Evolutionary conservation across 2,329 filamentous ascomycete genomes (phyloP), one percentile per base, ranked within the genome.

Genomic region (Colletotrichum tofieldiae): DNA sequence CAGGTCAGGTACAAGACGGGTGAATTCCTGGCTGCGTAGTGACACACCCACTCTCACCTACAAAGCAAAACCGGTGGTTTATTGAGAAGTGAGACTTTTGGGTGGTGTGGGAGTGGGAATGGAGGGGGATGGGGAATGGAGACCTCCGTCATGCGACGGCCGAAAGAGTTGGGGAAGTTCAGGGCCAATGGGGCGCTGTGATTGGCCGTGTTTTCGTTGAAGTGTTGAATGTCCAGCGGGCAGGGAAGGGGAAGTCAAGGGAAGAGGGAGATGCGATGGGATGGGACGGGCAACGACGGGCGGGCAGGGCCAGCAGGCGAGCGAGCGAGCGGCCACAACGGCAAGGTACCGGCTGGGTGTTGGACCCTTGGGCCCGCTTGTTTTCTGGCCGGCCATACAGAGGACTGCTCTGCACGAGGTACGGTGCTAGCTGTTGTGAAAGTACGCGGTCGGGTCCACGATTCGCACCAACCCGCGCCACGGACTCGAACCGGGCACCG

Each of bases 161-260:
- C 68, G 71, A 77, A 78, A 78, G 75, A 77, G 77, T 79, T 78
- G 77, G 77, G 78, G 77, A 79, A 76, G 65, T 78, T 75, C 74
- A 69, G 67, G 68, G 61, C 65, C 65, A 68, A 73, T 59, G 26
- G 26, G 55, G 41, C 8, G 8, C 29, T 37, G 14, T 71, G 55
- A 71, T 73, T 73, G 71, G 71, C 16, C 35, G 18, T 45, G 49
- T 77, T 74, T 76, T 78, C 75, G 75, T 78, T 77, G 76, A 75
- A 73, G 73, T 77, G 76, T 77, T 77, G 76, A 77, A 76, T 72
- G 60, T 61, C 55, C 67, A 73, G 65, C 60, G 60, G 66, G 61
- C 70, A 65, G 59, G 61, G 63, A 71, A 69, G 68, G 59, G 69
- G 66, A 55, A 64, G 20, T 51, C 45, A 41, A 52, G 37, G 51